A percentile compares a stretch with the other conserved stretches of the same genome.
These are phyloP conservation scores for Inosperma sp. DNA, from an alignment of 768 basidiomycete species.

Conservation along the genomic window DNA sequence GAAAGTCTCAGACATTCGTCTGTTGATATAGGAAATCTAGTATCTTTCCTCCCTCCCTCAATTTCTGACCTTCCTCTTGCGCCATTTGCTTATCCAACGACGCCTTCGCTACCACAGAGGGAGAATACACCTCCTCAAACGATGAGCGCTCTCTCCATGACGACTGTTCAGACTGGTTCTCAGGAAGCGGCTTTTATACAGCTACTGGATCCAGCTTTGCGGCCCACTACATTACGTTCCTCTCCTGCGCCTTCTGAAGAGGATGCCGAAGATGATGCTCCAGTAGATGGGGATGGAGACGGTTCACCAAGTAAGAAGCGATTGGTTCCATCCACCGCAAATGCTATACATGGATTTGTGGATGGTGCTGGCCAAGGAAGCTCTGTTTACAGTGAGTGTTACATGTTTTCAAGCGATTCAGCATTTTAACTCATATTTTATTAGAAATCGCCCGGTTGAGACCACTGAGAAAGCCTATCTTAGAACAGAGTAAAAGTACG, in stretches of 20 bases:
- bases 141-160: background rate
- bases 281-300: background rate
- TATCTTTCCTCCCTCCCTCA: background rate
- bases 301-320: background rate
- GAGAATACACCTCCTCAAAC: background rate
- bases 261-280: background rate
- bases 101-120: no score
- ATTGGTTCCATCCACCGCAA: background rate
- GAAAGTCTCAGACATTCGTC: background rate
- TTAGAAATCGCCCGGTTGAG: background rate
- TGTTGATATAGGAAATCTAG: background rate
- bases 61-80: background rate
- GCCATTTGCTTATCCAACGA: no score
- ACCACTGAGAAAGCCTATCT: background rate
- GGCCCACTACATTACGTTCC: background rate
- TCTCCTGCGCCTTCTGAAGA: background rate
- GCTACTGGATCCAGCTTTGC: background rate
- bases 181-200: background rate
- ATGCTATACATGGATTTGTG: background rate
- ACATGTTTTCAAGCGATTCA: background rate
- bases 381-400: background rate
- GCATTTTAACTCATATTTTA: background rate
- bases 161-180: no score
- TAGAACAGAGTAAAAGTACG: constrained; percentile 2
- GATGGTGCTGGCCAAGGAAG: background rate